Evolutionary conservation across 139 green algal species (phyloP).

Genomic region (Micromonas pusilla): DNA sequence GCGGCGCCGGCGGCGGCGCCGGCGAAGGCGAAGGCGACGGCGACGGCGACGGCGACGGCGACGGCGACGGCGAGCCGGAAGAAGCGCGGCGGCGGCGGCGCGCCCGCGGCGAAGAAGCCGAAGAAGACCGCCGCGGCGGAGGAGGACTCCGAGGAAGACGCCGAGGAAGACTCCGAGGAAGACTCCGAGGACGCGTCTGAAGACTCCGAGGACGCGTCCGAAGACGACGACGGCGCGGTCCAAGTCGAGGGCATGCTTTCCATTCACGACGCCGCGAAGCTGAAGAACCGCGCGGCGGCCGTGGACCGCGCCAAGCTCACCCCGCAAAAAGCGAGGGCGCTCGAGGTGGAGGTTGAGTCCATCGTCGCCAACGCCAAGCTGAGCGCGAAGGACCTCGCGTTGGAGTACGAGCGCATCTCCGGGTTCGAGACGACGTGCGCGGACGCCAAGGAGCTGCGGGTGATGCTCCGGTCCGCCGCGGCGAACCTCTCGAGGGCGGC

Average conservation of each 20-base stretch:
- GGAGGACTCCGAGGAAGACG: background rate
- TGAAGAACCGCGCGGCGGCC: background rate
- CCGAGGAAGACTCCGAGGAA: background rate
- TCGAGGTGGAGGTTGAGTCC: background rate
- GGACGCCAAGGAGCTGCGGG: background rate
- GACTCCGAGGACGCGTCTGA: background rate
- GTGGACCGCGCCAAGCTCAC: too few species aligned
- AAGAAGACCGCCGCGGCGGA: constrained; percentile 2
- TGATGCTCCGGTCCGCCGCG: too few species aligned
- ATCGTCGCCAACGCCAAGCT: background rate
- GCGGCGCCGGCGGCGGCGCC: background rate
- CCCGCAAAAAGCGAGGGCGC: background rate
- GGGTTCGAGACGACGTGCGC: constrained; percentile 7
- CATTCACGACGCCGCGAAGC: background rate
- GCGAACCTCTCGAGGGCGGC: too few species aligned
- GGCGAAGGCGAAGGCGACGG: background rate
- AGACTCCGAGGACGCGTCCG: background rate
- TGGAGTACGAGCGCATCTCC: background rate
- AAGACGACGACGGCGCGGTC: background rate
- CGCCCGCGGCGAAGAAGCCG: background rate
- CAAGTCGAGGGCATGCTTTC: background rate
- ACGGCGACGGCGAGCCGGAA: background rate
- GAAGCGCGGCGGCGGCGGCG: background rate
- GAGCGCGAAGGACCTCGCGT: background rate
- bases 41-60: background rate